phyloP scores from a whole-genome alignment of 148 eudicot species.

The Rhododendron williamsianum region DNA sequence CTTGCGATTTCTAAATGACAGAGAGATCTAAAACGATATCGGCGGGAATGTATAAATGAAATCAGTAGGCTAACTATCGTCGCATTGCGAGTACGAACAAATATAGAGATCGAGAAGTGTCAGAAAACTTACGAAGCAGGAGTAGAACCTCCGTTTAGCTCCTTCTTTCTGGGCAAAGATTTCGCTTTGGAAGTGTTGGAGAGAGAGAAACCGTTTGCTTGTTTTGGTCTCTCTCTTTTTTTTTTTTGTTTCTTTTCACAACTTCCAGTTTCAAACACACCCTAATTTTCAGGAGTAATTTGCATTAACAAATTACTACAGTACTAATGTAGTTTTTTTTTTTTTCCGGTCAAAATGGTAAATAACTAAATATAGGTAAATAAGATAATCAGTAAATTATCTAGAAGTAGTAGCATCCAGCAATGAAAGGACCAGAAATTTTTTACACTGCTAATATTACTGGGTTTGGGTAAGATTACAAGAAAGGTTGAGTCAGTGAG shows the following conservation, averaged over 20 bases:
- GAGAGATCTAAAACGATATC: slow-evolving; percentile 1
- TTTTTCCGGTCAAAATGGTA: too few relatives aligned
- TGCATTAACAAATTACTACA: too few relatives aligned
- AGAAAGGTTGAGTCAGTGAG: too few relatives aligned
- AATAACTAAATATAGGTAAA: too few relatives aligned
- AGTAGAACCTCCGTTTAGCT: background rate
- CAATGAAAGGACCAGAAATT: too few relatives aligned
- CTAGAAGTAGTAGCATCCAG: too few relatives aligned
- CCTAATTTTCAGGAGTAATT: too few relatives aligned
- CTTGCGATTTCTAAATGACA: background rate
- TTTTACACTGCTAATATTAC: too few relatives aligned
- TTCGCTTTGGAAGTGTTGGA: background rate
- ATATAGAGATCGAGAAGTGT: background rate
- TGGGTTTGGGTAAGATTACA: too few relatives aligned
- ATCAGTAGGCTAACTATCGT: background rate
- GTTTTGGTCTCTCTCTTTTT: background rate
- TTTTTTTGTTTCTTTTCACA: background rate
- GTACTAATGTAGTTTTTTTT: too few relatives aligned
- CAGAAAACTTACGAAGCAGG: slow-evolving; percentile 6
- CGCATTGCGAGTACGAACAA: background rate
- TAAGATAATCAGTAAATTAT: too few relatives aligned
- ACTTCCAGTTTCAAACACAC: background rate
- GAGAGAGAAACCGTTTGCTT: background rate
- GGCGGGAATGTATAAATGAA: background rate
- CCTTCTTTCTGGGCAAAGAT: background rate